Conservation (phyloP, 2,329 filamentous ascomycete genomes). For the Dactylellina leptospora region DNA sequence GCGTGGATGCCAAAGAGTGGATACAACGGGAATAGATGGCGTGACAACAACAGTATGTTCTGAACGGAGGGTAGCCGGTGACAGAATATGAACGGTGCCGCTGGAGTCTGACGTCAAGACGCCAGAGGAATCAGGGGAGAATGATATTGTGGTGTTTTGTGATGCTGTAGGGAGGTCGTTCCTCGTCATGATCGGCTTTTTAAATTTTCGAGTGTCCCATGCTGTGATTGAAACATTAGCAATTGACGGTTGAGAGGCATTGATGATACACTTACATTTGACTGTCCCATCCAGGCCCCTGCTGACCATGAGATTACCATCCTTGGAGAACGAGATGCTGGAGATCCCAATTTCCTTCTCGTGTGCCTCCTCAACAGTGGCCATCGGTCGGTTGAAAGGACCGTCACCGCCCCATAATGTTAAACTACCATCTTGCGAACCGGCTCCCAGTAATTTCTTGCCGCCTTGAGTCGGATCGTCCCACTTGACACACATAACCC, state of each 20-base stretch:
- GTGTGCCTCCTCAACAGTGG: constrained; percentile 86
- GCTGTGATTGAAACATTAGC: constrained; percentile 60
- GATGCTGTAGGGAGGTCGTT: constrained; percentile 82
- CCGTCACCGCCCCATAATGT: constrained; percentile 93
- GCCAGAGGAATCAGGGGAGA: constrained; percentile 82
- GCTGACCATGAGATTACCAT: constrained; percentile 89
- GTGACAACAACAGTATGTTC: constrained; percentile 91
- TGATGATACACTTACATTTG: constrained; percentile 73
- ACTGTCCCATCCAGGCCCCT: constrained; percentile 84
- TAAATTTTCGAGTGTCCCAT: constrained; percentile 97
- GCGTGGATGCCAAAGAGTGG: constrained; percentile 89
- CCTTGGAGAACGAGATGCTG: constrained; percentile 86
- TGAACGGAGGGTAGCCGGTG: constrained; percentile 85
- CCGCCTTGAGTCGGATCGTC: constrained; percentile 74
- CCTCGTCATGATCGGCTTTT: constrained; percentile 81
- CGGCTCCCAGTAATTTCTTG: constrained; percentile 78
- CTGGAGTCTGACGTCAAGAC: constrained; percentile 88
- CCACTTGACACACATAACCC: constrained; percentile 95
- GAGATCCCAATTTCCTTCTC: constrained; percentile 86
- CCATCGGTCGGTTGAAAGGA: constrained; percentile 81
- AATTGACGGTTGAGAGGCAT: too few relatives aligned
- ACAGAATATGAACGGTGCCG: constrained; percentile 89
- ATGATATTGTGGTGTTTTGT: constrained; percentile 84
- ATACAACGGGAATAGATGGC: constrained; percentile 80
- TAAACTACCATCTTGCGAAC: constrained; percentile 86